These are phyloP conservation scores for Fragaria vesca DNA, from an alignment of 306 rosid genomes.

Conservation along the genomic window DNA sequence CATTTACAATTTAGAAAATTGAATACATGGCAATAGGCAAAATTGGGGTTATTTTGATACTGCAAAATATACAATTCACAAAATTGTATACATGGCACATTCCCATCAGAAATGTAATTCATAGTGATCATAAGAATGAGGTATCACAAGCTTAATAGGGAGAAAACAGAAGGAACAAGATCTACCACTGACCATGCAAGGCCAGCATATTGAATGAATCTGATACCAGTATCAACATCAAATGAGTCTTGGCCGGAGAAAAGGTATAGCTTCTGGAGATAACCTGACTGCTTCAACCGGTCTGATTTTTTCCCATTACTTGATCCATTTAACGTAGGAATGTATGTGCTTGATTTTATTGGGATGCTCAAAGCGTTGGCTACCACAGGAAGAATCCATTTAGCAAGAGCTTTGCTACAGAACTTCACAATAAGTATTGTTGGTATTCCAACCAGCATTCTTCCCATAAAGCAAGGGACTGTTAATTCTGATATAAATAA, in stretches of 20 bases:
- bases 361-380: constrained; percentile 81
- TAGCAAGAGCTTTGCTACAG: constrained; percentile 89
- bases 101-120: not conserved
- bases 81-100: constrained; percentile 1
- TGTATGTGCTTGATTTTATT: constrained; percentile 68
- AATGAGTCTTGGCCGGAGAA: constrained; percentile 50
- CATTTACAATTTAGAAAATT: too few species aligned
- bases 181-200: constrained; percentile 97
- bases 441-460: constrained; percentile 79
- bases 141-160: constrained; percentile 52
- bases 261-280: constrained; percentile 49
- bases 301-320: constrained; percentile 38
- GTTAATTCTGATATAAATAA: constrained; percentile 60
- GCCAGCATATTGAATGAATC: constrained; percentile 85
- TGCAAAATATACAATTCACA: constrained; percentile 25
- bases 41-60: not conserved
- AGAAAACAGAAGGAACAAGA: constrained; percentile 77
- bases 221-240: constrained; percentile 84
- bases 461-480: constrained; percentile 53
- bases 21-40: not conserved
- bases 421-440: constrained; percentile 79
- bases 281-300: constrained; percentile 46
- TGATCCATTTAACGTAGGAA: constrained; percentile 54
- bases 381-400: constrained; percentile 79
- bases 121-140: not conserved